A percentile compares a stretch with the other conserved stretches of the same genome.
Conservation (phyloP, 805 yeast genomes). For the Yarrowia divulgata region DNA sequence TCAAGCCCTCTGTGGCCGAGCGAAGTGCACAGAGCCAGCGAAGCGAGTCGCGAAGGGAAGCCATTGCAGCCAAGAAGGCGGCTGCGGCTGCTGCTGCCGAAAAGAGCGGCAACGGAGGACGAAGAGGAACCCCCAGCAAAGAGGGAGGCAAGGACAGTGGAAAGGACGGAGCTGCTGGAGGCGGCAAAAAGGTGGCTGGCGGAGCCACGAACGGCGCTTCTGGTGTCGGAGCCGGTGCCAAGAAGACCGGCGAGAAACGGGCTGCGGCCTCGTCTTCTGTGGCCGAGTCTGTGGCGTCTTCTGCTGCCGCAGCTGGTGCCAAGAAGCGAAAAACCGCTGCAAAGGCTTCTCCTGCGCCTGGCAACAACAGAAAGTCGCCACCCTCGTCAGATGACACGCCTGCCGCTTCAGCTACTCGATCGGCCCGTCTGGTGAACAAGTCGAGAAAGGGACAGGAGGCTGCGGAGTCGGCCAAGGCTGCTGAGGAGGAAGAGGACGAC, state of each 20-base stretch:
- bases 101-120: slow-evolving; percentile 16
- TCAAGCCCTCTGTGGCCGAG: slow-evolving; percentile 51
- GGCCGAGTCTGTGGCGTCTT: not conserved
- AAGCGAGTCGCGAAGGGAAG: slow-evolving; percentile 88
- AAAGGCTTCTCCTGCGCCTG: slow-evolving; percentile 15
- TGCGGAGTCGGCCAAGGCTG: slow-evolving; percentile 26
- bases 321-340: slow-evolving; percentile 24
- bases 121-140: slow-evolving; percentile 24
- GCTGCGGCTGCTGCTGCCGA: slow-evolving; percentile 49
- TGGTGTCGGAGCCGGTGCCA: slow-evolving; percentile 5
- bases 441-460: slow-evolving; percentile 32
- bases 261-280: not conserved
- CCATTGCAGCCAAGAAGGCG: slow-evolving; percentile 86
- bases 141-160: slow-evolving; percentile 30
- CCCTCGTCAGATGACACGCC: slow-evolving; percentile 29
- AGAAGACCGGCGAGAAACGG: slow-evolving; percentile 22
- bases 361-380: slow-evolving; percentile 23
- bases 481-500: slow-evolving; percentile 47
- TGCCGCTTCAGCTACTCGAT: slow-evolving; percentile 27
- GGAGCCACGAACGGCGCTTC: not conserved
- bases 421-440: slow-evolving; percentile 28
- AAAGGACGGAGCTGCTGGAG: not conserved
- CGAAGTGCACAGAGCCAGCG: slow-evolving; percentile 77
- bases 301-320: not conserved
- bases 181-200: slow-evolving; percentile 7